phyloP scores from a whole-genome alignment of 2,329 filamentous ascomycete genomes.

The Diaporthe citrichinensis region DNA sequence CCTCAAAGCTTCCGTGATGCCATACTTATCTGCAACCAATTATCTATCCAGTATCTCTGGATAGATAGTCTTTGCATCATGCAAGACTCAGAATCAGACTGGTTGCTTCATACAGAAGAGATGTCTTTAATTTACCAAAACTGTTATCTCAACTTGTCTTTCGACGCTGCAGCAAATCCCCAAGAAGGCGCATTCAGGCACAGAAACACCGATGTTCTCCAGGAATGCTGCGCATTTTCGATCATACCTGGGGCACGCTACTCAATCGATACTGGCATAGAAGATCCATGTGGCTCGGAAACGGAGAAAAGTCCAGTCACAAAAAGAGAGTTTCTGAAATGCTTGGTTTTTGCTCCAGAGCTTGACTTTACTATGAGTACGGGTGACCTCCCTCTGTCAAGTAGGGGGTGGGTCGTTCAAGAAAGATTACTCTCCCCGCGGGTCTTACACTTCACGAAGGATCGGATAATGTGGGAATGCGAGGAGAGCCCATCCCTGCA shows the following conservation, averaged over 20 bases:
- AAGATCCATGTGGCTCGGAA: neutral
- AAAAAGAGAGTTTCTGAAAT: neutral
- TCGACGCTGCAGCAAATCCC: neutral
- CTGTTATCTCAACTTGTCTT: slow-evolving; percentile 18
- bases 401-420: slow-evolving; percentile 26
- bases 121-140: slow-evolving; percentile 9
- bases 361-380: neutral
- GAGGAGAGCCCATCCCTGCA: neutral
- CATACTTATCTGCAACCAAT: neutral
- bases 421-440: slow-evolving; percentile 27
- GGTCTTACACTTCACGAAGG: slow-evolving; percentile 4
- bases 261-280: neutral
- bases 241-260: neutral
- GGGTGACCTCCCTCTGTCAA: neutral
- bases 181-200: neutral
- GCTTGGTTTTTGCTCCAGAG: neutral
- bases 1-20: slow-evolving; percentile 21
- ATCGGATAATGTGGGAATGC: slow-evolving; percentile 25
- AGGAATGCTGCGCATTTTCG: slow-evolving; percentile 12
- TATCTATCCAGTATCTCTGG: slow-evolving; percentile 12
- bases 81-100: slow-evolving; percentile 16
- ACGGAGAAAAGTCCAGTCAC: neutral
- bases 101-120: slow-evolving; percentile 14
- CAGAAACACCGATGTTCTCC: slow-evolving; percentile 16
- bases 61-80: slow-evolving; percentile 26